These are phyloP conservation scores for Dryas drummondii DNA, from an alignment of 306 rosid species.

Conservation along the genomic window DNA sequence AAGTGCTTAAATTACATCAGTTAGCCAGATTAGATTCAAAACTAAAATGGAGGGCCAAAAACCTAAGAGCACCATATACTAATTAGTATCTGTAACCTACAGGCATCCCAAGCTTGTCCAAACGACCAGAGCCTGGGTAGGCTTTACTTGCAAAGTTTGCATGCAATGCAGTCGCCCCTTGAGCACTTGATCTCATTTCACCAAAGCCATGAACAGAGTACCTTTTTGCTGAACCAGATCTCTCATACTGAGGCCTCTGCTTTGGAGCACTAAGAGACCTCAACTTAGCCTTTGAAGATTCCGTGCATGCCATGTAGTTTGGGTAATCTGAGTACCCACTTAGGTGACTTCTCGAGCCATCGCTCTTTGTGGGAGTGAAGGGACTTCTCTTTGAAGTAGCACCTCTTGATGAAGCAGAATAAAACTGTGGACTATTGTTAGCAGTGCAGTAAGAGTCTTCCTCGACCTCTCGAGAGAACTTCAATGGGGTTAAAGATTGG, in stretches of 20 bases:
- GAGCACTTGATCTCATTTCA: conserved; percentile 34
- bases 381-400: conserved; percentile 58
- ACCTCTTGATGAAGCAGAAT: conserved; percentile 56
- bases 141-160: conserved; percentile 58
- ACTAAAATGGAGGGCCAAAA: neutral
- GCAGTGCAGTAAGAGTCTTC: conserved; percentile 69
- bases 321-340: conserved; percentile 63
- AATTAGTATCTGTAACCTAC: conserved; percentile 45
- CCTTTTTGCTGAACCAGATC: conserved; percentile 56
- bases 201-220: conserved; percentile 45
- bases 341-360: conserved; percentile 53
- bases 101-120: conserved; percentile 93
- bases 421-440: conserved; percentile 51
- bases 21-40: conserved; percentile 38
- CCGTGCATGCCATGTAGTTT: conserved; percentile 77
- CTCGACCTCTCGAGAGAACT: conserved; percentile 42
- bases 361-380: conserved; percentile 65
- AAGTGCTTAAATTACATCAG: conserved; percentile 15
- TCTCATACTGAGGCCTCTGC: conserved; percentile 66
- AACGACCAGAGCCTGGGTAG: conserved; percentile 83
- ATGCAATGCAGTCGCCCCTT: conserved; percentile 47
- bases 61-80: neutral
- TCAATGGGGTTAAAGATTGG: conserved; percentile 46
- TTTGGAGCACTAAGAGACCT: conserved; percentile 77
- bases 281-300: conserved; percentile 73